Base-by-base conservation (phyloP, 2,329 filamentous ascomycete species). In the Fusarium avenaceum region DNA sequence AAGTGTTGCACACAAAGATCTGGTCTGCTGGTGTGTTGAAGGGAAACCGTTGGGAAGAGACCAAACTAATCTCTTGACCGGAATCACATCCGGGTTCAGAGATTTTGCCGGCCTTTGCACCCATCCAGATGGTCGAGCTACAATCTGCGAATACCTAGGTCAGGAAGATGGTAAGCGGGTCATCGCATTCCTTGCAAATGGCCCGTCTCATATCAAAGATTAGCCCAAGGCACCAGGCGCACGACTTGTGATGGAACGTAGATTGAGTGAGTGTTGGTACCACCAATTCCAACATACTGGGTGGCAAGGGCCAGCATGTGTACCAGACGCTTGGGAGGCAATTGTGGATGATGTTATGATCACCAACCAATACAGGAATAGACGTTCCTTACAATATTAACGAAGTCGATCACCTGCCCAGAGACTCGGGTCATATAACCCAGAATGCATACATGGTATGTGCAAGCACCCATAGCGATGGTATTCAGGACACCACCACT, bases 131-230 rank as follows among this genome's bases (percentile, higher is more conserved):
- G 66, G 73, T 13, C 63, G 68, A 51, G 48, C 55, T 24, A 39
- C 33, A 8, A 62, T 80, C 22, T 55, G 65, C 32, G 68, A 74
- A 20, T 68, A 68, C 28, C 65, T 80, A n/a, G 79, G 78, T 2
- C 63, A 70, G 6, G 47, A 28, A 26, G 77, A 80, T 49, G 75
- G 71, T 15, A 44, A 44, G 4, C 72, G 77, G 11, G 57, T 80
- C 26, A 62, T 77, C 17, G 60, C 69, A 1, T 80, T 79, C 57
- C 67, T 80, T 24, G 62, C 61, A 5, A 58, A 66, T 26, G 75
- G 73, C 20, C 71, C 72, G 14, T 51, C 49, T 15, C 45, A 46
- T 14, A n/a, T 45, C 20, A 53, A 50, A 30, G 32, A 48, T 17
- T 24, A 57, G 48, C n/a, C n/a, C 26, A 24, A 22, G 39, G 10